Evolutionary conservation across 73 alveolate genomes (phyloP), one percentile per base, ranked within the genome.

Genomic region (Tetrahymena borealis): DNA sequence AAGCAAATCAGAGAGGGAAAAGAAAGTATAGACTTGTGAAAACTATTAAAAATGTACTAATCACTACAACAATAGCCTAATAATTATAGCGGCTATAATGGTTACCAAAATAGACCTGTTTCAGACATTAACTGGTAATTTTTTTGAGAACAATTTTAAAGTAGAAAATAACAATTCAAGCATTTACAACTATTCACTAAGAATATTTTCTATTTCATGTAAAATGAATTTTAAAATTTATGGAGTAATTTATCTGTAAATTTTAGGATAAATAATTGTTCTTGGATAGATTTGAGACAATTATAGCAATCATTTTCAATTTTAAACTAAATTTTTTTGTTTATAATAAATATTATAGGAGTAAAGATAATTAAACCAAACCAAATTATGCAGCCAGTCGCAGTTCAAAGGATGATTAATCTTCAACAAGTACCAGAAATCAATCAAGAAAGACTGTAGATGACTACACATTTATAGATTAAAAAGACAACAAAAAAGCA

Each of bases 401-500:
- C 35, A 60, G 85, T n/a, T 60, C 85, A 13, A 60, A 60, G 28
- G 85, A 60, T 15, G 85, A 60, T 35, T n/a, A 60, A 28, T 60
- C 85, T 20, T 60, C 85, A 2, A 60, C 85, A 0, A 60, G 85
- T 9, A 60, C 85, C 0, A 60, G 85, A n/a, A 60, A 60, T 60
- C 28, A 60, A 18, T 60, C 85, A n/a, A 60, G 85, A 60, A 60
- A 60, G 28, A 60, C 85, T 20, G 85, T 60, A 24, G 85, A 60
- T 60, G 85, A 60, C 28, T 60, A 60, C 28, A 60, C 85, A 18
- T 60, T 60, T 35, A 24, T 60, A 20, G 85, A 60, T n/a, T 28
- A 60, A 20, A 60, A 60, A 39, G 95, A 93, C n/a, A n/a, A n/a
- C 79, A 90, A 90, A 18, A 93, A 93, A 32, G 38, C 77, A 8